A percentile compares a stretch with the other conserved stretches of the same genome.
Conservation (phyloP, 1,139 yeast species). For the Yamadazyma jaroonii region DNA sequence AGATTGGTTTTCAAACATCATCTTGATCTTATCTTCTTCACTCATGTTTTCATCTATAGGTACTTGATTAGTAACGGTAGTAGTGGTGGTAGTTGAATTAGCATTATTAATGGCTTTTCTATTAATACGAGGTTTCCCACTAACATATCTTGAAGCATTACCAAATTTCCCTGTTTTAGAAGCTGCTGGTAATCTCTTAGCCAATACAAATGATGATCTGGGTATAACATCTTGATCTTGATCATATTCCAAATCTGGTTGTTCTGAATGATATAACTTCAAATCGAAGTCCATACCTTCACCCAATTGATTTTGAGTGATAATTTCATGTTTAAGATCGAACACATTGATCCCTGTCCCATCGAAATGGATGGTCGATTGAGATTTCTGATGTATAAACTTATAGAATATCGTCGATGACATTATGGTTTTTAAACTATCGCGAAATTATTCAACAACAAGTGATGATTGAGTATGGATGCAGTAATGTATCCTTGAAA, state of each 20-base stretch:
- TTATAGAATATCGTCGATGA: conserved; percentile 87
- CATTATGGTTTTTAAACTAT: conserved; percentile 31
- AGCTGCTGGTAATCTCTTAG: conserved; percentile 71
- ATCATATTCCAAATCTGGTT: conserved; percentile 79
- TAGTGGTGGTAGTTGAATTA: conserved; percentile 14
- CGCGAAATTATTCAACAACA: background rate
- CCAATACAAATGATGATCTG: conserved; percentile 81
- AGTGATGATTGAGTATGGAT: conserved; percentile 13
- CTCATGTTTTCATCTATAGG: conserved; percentile 40
- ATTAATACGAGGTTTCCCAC: conserved; percentile 71
- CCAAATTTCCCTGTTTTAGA: conserved; percentile 59
- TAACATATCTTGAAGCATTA: conserved; percentile 77
- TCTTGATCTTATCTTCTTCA: conserved; percentile 85
- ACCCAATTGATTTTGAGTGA: conserved; percentile 75
- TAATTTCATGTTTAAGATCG: conserved; percentile 88
- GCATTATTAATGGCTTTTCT: conserved; percentile 32
- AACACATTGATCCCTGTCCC: conserved; percentile 96
- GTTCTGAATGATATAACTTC: conserved; percentile 56
- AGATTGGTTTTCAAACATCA: conserved; percentile 90
- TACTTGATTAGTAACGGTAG: conserved; percentile 16
- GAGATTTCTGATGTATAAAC: conserved; percentile 80
- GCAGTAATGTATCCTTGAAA: conserved; percentile 21
- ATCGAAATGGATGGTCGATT: conserved; percentile 81
- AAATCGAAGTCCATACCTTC: conserved; percentile 84
- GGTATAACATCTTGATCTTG: conserved; percentile 89